Evolutionary conservation across 192 early-diverging fungal genomes (phyloP).

Genomic region (Kickxella alabastrina): DNA sequence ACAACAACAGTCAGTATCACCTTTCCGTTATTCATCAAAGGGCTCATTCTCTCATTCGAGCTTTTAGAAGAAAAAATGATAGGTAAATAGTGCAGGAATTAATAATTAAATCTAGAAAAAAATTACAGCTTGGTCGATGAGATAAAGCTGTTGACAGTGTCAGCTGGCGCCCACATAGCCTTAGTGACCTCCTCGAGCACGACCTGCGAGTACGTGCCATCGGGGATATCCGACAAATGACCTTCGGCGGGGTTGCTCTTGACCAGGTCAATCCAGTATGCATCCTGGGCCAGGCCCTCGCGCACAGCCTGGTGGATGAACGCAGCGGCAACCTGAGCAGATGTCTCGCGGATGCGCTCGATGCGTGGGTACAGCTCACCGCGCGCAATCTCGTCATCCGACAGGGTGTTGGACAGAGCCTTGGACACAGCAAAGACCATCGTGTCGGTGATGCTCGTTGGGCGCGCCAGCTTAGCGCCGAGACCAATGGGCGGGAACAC

Average conservation of each 20-base stretch:
- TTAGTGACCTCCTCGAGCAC: slow-evolving; percentile 38
- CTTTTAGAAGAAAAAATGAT: too few relatives aligned
- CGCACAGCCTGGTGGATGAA: slow-evolving; percentile 69
- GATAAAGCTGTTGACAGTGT: slow-evolving; percentile 27
- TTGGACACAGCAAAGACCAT: slow-evolving; percentile 81
- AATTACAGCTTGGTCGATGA: slow-evolving; percentile 43
- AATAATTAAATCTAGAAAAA: too few relatives aligned
- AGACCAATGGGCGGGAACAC: slow-evolving; percentile 95
- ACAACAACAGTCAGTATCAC: too few relatives aligned
- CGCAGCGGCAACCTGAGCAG: slow-evolving; percentile 74
- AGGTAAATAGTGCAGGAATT: too few relatives aligned
- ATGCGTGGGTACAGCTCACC: slow-evolving; percentile 82
- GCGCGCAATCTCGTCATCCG: slow-evolving; percentile 59
- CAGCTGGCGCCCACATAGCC: slow-evolving; percentile 45
- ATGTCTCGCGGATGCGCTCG: slow-evolving; percentile 80
- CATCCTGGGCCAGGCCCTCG: slow-evolving; percentile 57
- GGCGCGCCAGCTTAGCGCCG: slow-evolving; percentile 72
- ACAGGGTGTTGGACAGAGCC: slow-evolving; percentile 73
- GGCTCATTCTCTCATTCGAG: too few relatives aligned
- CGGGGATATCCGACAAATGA: slow-evolving; percentile 24
- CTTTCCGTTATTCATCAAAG: too few relatives aligned
- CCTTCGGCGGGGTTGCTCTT: slow-evolving; percentile 31
- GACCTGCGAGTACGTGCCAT: slow-evolving; percentile 43
- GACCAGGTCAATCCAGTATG: slow-evolving; percentile 50
- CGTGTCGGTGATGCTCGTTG: slow-evolving; percentile 66